A percentile compares a stretch with the other conserved stretches of the same genome.
These are phyloP conservation scores for Psilocybe mexicana DNA, from an alignment of 1,284 basidiomycete species.

Conservation along the genomic window DNA sequence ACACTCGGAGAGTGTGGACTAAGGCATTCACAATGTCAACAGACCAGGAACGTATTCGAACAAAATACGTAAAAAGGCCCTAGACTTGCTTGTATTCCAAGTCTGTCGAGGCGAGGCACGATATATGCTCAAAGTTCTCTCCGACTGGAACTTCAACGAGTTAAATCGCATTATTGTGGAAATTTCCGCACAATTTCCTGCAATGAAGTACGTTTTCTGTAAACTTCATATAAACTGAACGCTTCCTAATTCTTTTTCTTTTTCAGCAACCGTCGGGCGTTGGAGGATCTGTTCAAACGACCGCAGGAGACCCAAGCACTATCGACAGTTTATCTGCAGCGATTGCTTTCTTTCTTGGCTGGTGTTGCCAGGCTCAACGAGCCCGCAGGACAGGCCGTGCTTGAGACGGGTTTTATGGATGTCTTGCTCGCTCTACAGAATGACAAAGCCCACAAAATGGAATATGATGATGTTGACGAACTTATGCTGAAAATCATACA, in stretches of 20 bases:
- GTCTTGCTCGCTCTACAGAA: slow-evolving; percentile 11
- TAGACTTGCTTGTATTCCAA: slow-evolving; percentile 12
- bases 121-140: slow-evolving; percentile 3
- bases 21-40: too few species aligned
- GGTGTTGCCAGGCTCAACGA: slow-evolving; percentile 7
- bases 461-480: slow-evolving; percentile 5
- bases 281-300: slow-evolving; percentile 8
- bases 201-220: slow-evolving; percentile 2
- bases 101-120: slow-evolving; percentile 11
- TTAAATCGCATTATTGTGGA: slow-evolving; percentile 8
- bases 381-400: slow-evolving; percentile 1
- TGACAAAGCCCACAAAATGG: background rate
- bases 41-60: slow-evolving; percentile 5
- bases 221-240: background rate
- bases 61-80: slow-evolving; percentile 10
- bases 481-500: slow-evolving; percentile 6
- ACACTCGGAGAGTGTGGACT: too few species aligned
- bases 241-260: background rate
- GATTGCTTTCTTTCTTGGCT: slow-evolving; percentile 9
- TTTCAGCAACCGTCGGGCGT: slow-evolving; percentile 5
- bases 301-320: background rate
- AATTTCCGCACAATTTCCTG: slow-evolving; percentile 10
- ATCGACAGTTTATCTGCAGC: slow-evolving; percentile 5
- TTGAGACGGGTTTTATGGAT: slow-evolving; percentile 12
- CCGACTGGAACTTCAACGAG: slow-evolving; percentile 2